Percentiles rank a stretch among this genome's conserved stretches.
phyloP scores from a whole-genome alignment of 192 early-diverging fungal species.

The Jimgerdemannia flammicorona region DNA sequence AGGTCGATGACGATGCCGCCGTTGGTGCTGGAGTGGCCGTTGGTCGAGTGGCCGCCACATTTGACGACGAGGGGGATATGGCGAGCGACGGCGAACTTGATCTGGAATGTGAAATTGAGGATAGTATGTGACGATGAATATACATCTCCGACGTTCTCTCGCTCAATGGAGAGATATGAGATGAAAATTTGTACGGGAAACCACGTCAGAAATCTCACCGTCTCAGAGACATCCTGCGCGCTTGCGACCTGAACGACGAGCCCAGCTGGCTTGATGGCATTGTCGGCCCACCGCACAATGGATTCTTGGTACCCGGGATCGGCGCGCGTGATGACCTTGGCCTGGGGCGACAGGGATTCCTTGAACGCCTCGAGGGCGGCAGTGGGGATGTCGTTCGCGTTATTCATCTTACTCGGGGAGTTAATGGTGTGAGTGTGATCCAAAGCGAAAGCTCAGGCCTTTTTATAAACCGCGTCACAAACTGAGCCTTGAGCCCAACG shows the following conservation, averaged over 20 bases:
- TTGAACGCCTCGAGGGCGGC: background rate
- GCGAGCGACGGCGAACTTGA: background rate
- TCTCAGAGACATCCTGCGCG: background rate
- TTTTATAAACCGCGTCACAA: no score
- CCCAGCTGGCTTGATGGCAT: background rate
- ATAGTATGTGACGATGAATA: background rate
- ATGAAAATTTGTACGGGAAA: no score
- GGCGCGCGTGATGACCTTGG: background rate
- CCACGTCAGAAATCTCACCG: background rate
- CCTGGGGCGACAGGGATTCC: background rate
- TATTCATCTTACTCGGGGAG: background rate
- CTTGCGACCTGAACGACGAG: background rate
- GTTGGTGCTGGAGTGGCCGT: background rate
- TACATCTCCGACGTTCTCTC: no score
- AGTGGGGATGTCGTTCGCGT: background rate
- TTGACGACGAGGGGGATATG: background rate
- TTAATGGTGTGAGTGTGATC: background rate
- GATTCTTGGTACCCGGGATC: background rate
- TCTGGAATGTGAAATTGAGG: background rate
- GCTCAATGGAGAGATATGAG: conserved; percentile 21
- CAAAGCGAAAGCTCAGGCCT: background rate
- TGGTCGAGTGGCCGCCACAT: background rate
- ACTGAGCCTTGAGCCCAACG: no score
- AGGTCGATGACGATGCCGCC: background rate
- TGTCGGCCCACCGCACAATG: background rate